Evolutionary conservation across 805 yeast genomes (phyloP).

Genomic region (Candida morakotiae): DNA sequence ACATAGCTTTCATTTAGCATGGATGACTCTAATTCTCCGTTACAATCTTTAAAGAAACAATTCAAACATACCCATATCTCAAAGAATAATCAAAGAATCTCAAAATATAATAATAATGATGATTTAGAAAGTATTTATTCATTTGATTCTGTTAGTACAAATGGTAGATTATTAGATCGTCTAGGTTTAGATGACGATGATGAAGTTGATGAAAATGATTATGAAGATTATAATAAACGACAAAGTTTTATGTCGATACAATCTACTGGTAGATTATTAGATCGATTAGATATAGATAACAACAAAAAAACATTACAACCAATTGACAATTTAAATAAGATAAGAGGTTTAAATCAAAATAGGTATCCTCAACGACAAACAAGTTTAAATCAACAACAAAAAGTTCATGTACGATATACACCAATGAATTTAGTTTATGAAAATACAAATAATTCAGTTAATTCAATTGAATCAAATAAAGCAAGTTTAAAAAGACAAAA

Average conservation of each 20-base stretch:
- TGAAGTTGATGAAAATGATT: slow-evolving; percentile 13
- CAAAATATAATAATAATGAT: not conserved
- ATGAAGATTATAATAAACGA: slow-evolving; percentile 11
- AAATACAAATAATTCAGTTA: slow-evolving; percentile 19
- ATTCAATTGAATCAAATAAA: slow-evolving; percentile 22
- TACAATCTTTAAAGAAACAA: slow-evolving; percentile 2
- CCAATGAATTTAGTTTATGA: slow-evolving; percentile 18
- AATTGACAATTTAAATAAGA: not conserved
- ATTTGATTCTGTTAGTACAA: slow-evolving; percentile 41
- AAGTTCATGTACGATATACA: slow-evolving; percentile 12
- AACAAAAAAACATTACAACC: slow-evolving; percentile 2
- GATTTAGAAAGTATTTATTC: slow-evolving; percentile 39
- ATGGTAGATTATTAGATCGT: slow-evolving; percentile 38
- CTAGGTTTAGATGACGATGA: slow-evolving; percentile 27
- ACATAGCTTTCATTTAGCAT: too few relatives aligned
- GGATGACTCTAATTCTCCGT: not conserved
- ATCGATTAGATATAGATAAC: slow-evolving; percentile 21
- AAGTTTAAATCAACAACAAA: slow-evolving; percentile 1
- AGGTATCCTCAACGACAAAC: not conserved
- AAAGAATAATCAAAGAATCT: not conserved
- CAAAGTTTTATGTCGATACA: slow-evolving; percentile 19
- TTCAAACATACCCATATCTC: not conserved
- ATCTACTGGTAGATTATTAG: slow-evolving; percentile 28
- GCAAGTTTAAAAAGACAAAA: slow-evolving; percentile 6
- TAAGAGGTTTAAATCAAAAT: slow-evolving; percentile 4